Base-by-base conservation (phyloP, 345 rosid species). In the Triadica sebifera region DNA sequence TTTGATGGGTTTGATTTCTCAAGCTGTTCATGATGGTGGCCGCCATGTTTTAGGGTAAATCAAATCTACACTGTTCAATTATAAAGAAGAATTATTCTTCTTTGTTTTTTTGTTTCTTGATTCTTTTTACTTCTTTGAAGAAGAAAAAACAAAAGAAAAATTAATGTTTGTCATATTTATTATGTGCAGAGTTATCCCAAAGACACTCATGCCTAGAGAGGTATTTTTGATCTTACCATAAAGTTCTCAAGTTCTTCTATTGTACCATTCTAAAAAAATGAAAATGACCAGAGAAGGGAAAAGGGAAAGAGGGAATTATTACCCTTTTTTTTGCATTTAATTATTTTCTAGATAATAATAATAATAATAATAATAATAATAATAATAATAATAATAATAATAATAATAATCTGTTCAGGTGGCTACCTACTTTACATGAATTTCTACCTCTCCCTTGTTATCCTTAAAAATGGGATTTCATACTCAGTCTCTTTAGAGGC, bases 1-100 rank as follows among this genome's bases (percentile, higher is more conserved):
- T 15, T 76, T 93, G 72, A 93, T 93, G 98, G 98, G 98, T 51
- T 83, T 89, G 84, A 81, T 91, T 56, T 93, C 97, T 76, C 94
- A 90, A 82, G 90, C 92, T 74, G 97, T 93, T 73, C 84, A 75
- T 76, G 78, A 82, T 67, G 98, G 98, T 43, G 98, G 98, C 61
- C 89, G 98, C 75, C 93, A 91, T 81, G 98, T 93, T 63, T 78
- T 90, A 37, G 98, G 98, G 98, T 93, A 63, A 68, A 45, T 8
- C 34, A 8, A 6, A 46, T 63, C 4, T 50, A 58, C 67, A 2
- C 16, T 8, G 15, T 1, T 22, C 3, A 29, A 29, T 29, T 29
- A 29, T 29, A 29, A 1, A 29, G 34, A 29, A 29, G 34, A 29
- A 29, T 12, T 49, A 1, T 45, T 5, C 46, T n/a, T 64, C 15